Percentiles rank a stretch among this genome's conserved stretches.
Evolutionary conservation across 306 rosid genomes (phyloP).

Genomic region (Cyamopsis tetragonoloba): DNA sequence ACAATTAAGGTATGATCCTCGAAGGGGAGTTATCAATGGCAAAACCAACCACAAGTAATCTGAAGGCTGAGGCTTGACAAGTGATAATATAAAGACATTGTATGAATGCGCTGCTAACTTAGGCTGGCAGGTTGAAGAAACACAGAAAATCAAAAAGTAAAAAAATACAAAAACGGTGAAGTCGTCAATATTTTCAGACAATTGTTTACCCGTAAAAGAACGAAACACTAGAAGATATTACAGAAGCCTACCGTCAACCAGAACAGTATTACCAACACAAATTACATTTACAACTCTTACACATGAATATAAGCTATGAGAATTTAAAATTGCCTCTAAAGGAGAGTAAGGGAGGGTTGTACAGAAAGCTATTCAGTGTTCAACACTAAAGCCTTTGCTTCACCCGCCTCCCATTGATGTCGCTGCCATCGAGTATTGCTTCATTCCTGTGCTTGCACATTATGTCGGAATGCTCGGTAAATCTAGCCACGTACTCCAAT

Average conservation of each 20-base stretch:
- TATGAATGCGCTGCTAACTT: too few species aligned
- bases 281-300: slow-evolving; percentile 49
- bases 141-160: neutral
- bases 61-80: too few species aligned
- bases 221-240: slow-evolving; percentile 10
- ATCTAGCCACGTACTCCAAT: slow-evolving; percentile 81
- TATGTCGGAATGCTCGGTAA: slow-evolving; percentile 59
- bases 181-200: slow-evolving; percentile 20
- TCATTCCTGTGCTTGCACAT: slow-evolving; percentile 63
- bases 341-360: slow-evolving; percentile 20
- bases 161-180: neutral
- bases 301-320: slow-evolving; percentile 31
- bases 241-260: slow-evolving; percentile 28
- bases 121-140: neutral
- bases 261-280: slow-evolving; percentile 32
- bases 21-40: too few species aligned
- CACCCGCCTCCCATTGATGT: slow-evolving; percentile 86
- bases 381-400: slow-evolving; percentile 70
- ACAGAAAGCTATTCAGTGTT: slow-evolving; percentile 21
- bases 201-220: slow-evolving; percentile 3
- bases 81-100: too few species aligned
- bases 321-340: slow-evolving; percentile 29
- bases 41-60: too few species aligned
- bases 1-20: too few species aligned
- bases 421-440: slow-evolving; percentile 72